Evolutionary conservation across 176 grass and related monocot species (phyloP), one percentile per base, ranked within the genome.

Genomic region (Rhynchospora pubera): DNA sequence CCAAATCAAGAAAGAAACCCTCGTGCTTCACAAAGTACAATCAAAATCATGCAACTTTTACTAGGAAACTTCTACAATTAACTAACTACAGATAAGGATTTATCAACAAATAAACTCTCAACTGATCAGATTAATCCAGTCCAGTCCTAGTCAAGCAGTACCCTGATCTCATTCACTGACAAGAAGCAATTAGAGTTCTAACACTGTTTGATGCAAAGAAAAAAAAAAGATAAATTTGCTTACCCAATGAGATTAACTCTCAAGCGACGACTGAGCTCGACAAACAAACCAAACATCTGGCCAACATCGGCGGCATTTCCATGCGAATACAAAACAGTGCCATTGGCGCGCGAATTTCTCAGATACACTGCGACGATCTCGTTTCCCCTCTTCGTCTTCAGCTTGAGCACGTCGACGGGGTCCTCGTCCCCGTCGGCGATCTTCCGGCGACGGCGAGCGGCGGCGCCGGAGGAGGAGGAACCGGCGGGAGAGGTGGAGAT

Each of bases 221-320:
- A 44, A 63, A 80, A 8, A 65, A 79, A 19, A 16, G 18, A 42
- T 14, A 79, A 55, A 53, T 24, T 12, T 23, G 6, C 79, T 82
- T n/a, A 82, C 79, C 79, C 79, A 0, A 82, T 82, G 60, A 82
- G 62, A 82, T 82, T 82, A 18, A 82, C 79, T 23, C 61, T 67
- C 16, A 82, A 52, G 16, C 79, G 43, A 5, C 43, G 79, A 67
- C 79, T 82, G 79, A 82, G 79, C 46, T 82, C 79, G 19, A 72
- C 69, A 19, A 84, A 84, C 89, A 72, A 82, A 19, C 74, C 76
- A 28, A 91, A 85, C 89, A 89, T 87, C 86, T 90, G 84, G 47
- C 67, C 82, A 9, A 75, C 24, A 75, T 75, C 67, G 75, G 79
- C 87, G 9, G 66, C 82, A 78, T 81, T 83, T 83, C 79, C 78